Percentiles rank a stretch among this genome's conserved stretches.
Evolutionary conservation across 1,284 basidiomycete species (phyloP).

Genomic region (Takashimella koratensis): DNA sequence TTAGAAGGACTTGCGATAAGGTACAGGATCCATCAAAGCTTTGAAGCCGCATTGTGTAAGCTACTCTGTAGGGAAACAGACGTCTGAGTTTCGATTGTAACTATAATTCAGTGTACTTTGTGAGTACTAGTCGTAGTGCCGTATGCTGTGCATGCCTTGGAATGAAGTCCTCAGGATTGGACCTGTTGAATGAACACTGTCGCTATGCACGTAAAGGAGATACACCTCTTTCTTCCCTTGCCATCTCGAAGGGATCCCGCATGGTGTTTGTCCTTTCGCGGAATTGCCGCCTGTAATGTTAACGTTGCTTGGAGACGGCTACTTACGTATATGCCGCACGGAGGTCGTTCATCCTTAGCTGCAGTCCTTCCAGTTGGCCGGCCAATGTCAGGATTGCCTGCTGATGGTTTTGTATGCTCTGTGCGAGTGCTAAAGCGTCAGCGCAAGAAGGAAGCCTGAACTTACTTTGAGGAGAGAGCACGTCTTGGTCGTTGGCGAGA

Average conservation of each 20-base stretch:
- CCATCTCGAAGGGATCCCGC: conserved; percentile 45
- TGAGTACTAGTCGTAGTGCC: too few species aligned
- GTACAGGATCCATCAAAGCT: too few species aligned
- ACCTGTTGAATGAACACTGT: background rate
- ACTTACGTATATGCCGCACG: conserved; percentile 33
- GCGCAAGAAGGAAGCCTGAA: background rate
- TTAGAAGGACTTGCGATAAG: too few species aligned
- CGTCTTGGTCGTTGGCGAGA: conserved; percentile 27
- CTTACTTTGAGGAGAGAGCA: conserved; percentile 36
- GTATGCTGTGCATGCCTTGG: background rate
- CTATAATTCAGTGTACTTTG: too few species aligned
- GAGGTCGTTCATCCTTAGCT: conserved; percentile 33
- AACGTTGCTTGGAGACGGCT: background rate
- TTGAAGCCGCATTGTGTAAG: too few species aligned
- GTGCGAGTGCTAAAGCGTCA: conserved; percentile 27
- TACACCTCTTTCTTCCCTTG: conserved; percentile 35
- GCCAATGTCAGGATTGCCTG: conserved; percentile 38
- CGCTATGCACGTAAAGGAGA: conserved; percentile 12
- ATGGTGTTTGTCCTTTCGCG: conserved; percentile 37
- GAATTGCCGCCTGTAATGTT: conserved; percentile 26
- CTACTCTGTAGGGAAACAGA: too few species aligned
- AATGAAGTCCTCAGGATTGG: background rate
- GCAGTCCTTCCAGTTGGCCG: conserved; percentile 35
- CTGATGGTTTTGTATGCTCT: conserved; percentile 45
- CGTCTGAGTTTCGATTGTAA: too few species aligned